Percentiles rank a stretch among this genome's conserved stretches.
phyloP scores from a whole-genome alignment of 495 filamentous ascomycete species.

The Aspergillus cavernicola region DNA sequence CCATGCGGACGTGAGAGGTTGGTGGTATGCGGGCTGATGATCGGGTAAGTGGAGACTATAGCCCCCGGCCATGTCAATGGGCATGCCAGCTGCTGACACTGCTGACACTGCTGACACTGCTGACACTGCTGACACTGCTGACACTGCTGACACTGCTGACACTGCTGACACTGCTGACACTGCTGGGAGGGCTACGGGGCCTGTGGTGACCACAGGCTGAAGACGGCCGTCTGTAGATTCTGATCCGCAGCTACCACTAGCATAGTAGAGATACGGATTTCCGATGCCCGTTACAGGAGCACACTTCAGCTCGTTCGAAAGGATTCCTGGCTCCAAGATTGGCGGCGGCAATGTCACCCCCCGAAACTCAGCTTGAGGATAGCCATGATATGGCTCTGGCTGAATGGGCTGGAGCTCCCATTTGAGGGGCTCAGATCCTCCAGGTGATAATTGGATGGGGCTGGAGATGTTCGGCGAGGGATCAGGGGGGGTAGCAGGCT shows the following conservation, averaged over 20 bases:
- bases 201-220: constrained; percentile 16
- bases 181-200: constrained; percentile 15
- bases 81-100: constrained; percentile 11
- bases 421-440: constrained; percentile 24
- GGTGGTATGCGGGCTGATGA: constrained; percentile 23
- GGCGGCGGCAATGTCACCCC: constrained; percentile 23
- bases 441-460: constrained; percentile 20
- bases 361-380: constrained; percentile 23
- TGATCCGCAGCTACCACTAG: constrained; percentile 6
- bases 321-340: constrained; percentile 15
- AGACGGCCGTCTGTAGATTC: constrained; percentile 13
- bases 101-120: no score
- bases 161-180: neutral
- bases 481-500: constrained; percentile 38
- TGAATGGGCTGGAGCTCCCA: constrained; percentile 35
- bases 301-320: constrained; percentile 22
- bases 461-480: constrained; percentile 28
- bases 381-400: constrained; percentile 21
- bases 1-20: constrained; percentile 28
- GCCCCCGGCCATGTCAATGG: constrained; percentile 27
- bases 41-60: constrained; percentile 29
- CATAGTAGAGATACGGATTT: constrained; percentile 19
- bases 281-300: constrained; percentile 11
- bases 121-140: no score
- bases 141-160: no score